These are phyloP conservation scores for Lepidium africanum DNA, from an alignment of 345 rosid species.

Conservation along the genomic window DNA sequence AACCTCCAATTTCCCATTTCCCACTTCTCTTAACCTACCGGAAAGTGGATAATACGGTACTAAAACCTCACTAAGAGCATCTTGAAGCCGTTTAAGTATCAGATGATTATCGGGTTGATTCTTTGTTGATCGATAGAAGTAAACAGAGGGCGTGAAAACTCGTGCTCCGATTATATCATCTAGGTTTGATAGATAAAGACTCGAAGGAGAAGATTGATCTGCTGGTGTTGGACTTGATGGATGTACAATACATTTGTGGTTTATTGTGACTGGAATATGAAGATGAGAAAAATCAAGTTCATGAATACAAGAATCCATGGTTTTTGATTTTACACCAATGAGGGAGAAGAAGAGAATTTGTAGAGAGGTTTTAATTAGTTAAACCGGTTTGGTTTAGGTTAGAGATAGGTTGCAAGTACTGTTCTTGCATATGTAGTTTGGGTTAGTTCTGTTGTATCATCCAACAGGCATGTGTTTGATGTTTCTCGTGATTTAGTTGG, in stretches of 20 bases:
- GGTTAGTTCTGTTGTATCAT: constrained; percentile 1
- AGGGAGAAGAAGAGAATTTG: not conserved
- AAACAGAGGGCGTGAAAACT: constrained; percentile 81
- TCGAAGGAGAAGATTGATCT: constrained; percentile 28
- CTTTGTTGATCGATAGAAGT: constrained; percentile 40
- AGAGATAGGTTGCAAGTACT: constrained; percentile 20
- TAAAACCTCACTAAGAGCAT: constrained; percentile 52
- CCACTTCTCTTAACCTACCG: constrained; percentile 61
- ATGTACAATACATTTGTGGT: constrained; percentile 26
- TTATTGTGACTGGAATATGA: constrained; percentile 40
- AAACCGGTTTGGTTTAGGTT: constrained; percentile 17
- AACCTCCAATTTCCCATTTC: constrained; percentile 63
- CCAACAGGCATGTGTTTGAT: constrained; percentile 4
- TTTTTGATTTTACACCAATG: not conserved
- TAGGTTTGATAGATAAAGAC: constrained; percentile 81
- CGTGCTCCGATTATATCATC: constrained; percentile 75
- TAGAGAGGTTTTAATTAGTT: constrained; percentile 8
- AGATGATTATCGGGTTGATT: not conserved
- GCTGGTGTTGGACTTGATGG: constrained; percentile 59
- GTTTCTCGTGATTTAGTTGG: not conserved
- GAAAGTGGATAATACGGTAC: constrained; percentile 86
- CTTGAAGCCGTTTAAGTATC: constrained; percentile 32
- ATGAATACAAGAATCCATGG: constrained; percentile 58
- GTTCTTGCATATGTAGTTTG: constrained; percentile 3
- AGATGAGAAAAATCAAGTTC: constrained; percentile 52